Percentiles rank a stretch among this genome's conserved stretches.
Conservation (phyloP, 352 stramenopile species). For the Phytophthora pseudosyringae region DNA sequence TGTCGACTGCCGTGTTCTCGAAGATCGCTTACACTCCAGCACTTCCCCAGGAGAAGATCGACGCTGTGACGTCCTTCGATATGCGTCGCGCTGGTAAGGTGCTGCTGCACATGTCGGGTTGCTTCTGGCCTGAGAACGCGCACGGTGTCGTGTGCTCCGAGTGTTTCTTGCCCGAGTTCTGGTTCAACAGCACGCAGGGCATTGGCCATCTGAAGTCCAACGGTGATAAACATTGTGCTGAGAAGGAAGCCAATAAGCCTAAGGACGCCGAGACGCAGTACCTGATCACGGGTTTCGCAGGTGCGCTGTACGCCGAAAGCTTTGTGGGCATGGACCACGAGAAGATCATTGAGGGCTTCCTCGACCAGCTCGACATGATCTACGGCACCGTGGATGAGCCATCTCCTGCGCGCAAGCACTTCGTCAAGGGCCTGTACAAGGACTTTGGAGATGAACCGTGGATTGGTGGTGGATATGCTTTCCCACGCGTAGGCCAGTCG, state of each 20-base stretch:
- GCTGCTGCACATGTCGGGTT: conserved; percentile 67
- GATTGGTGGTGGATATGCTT: conserved; percentile 78
- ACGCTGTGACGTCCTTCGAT: conserved; percentile 67
- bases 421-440: conserved; percentile 80
- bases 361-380: conserved; percentile 79
- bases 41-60: conserved; percentile 60
- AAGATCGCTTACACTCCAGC: conserved; percentile 74
- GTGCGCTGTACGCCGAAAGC: conserved; percentile 67
- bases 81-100: conserved; percentile 84
- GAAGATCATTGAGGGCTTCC: conserved; percentile 68
- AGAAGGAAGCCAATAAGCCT: conserved; percentile 9
- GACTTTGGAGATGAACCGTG: conserved; percentile 79
- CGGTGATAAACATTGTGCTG: conserved; percentile 47
- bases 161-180: conserved; percentile 86
- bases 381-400: conserved; percentile 68
- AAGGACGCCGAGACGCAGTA: conserved; percentile 52
- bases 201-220: conserved; percentile 68
- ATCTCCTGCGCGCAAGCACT: conserved; percentile 59
- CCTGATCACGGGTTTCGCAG: conserved; percentile 77
- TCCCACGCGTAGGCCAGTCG: conserved; percentile 71
- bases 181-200: conserved; percentile 76
- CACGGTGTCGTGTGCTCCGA: conserved; percentile 86
- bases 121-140: conserved; percentile 76
- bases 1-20: conserved; percentile 78
- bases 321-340: conserved; percentile 50